Base-by-base conservation (phyloP, 75 land plant species). In the Sequoia sempervirens region DNA sequence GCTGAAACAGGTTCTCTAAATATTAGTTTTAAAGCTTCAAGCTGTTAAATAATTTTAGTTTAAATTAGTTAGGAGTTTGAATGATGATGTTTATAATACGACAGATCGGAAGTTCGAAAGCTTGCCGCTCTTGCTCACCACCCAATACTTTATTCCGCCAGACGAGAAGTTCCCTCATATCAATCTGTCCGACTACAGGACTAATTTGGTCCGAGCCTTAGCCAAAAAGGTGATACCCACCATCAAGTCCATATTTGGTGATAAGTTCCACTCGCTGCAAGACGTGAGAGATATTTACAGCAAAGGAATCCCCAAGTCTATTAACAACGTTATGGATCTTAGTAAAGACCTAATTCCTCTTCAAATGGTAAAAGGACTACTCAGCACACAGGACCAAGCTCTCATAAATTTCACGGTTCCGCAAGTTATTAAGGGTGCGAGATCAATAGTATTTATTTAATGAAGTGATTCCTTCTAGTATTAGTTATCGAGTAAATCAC, bases 91-190 rank as follows among this genome's bases (percentile, higher is more conserved):
- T 56, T 56, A 18, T 56, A 5, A 4, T 20, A 18, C 20, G 61
- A 1, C 72, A 68, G 72, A 68, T 68, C 72, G 32, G 32, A 28
- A 26, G 32, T 68, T 68, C 72, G 72, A 68, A 6, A 68, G 72
- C 72, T 28, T 68, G 72, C 72, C 72, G 2, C 72, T 68, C 2
- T 9, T 68, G 28, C 12, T 11, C 28, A 68, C 72, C 34, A 68
- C 72, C 12, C 72, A 68, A 68, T 68, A 4, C 72, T 83, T 41
- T 81, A 75, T 72, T 72, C 93, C 93, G 0, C 85, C 86, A 28
- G 93, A 92, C 66, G 93, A 92, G 82, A 81, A 87, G 38, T 92
- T 91, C 45, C 83, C 84, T 26, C 88, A 76, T 75, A 79, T 38
- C n/a, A 89, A 92, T 66, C 73, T 84, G 72, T 86, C 86, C 9